Evolutionary conservation across 768 basidiomycete species (phyloP), one percentile per base, ranked within the genome.

Genomic region (Gelatoporia subvermispora): DNA sequence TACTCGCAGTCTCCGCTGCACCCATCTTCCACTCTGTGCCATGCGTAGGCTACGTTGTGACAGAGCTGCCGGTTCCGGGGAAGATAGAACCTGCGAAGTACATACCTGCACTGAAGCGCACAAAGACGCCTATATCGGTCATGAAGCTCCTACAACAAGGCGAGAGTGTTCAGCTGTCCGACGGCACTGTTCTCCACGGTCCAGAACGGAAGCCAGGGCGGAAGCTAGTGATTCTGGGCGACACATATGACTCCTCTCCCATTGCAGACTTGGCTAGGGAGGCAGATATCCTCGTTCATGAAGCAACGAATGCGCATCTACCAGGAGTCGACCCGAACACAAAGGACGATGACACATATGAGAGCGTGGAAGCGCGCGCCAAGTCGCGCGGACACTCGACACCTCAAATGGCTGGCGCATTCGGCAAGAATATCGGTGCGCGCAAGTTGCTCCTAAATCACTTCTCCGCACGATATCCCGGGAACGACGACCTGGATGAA

Each of bases 321-420:
- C 84, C 82, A 1, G 77, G 73, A 3, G 64, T 88, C 50, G 83
- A 88, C 53, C 61, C 67, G 5, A 63, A 68, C 22, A 84, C 82
- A 13, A 87, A 85, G 47, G 44, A 61, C 2, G 65, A 61, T 2
- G 88, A 89, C 48, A 84, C 81, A 7, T 75, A 75, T 51, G 75
- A 79, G 57, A 74, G 59, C 13, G 78, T 92, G 7, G 78, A 88
- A 58, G 65, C 66, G 34, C 77, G 81, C 49, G 71, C 89, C 7
- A 84, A 73, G 62, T 82, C 81, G 2, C 77, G 89, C 61, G 93
- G 93, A 0, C 93, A 96, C 65, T 92, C 89, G 4, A 96, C 93
- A 11, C 91, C 93, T 1, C 88, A 90, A 59, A 88, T 93, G 82
- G 93, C 91, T 8, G 93, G 84, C 10, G 71, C 71, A 11, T 94